Base-by-base conservation (phyloP, 2,329 filamentous ascomycete species). In the Aspergillus fischeri region DNA sequence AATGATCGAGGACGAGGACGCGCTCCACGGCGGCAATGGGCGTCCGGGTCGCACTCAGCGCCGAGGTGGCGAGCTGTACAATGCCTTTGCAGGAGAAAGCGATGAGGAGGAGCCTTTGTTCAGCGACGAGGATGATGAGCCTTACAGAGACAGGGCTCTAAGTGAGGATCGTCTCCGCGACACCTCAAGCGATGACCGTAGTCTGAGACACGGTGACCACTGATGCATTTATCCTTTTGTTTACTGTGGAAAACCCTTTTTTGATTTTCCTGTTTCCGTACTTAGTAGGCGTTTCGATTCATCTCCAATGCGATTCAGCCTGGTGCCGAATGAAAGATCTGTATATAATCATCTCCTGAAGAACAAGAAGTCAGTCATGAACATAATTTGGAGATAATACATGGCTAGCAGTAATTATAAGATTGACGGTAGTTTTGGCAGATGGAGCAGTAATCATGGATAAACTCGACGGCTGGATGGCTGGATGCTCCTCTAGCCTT, bases 41-140 rank as follows among this genome's bases (percentile, higher is more conserved):
- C 83, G 63, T 80, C 82, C 52, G 75, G 73, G 72, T 35, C 74
- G 71, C 65, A 81, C 75, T 72, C 71, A 79, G 63, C 79, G 91
- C 51, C 75, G 77, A 21, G 94, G 91, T 2, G 92, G 93, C 28
- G 93, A 97, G 77, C 78, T 99, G 48, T 99, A 99, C 73, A 94
- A 99, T 79, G 94, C 94, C 4, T 99, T 99, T 80, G 94, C 94
- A 0, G 92, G 91, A 17, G 93, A 92, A 53, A 93, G 93, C 57
- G 92, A 94, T 56, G 89, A 91, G 55, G 86, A 89, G 55, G 86
- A 89, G 58, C 67, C 63, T 35, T 50, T 85, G 44, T 77, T 84
- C 59, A 80, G 77, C 62, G 76, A 74, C 42, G 73, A 72, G 3
- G 78, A 77, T 29, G 71, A 71, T 42, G 72, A 65, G n/a, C 67